Evolutionary conservation across 495 filamentous ascomycete genomes (phyloP), one percentile per base, ranked within the genome.

Genomic region (Xylaria bambusicola): DNA sequence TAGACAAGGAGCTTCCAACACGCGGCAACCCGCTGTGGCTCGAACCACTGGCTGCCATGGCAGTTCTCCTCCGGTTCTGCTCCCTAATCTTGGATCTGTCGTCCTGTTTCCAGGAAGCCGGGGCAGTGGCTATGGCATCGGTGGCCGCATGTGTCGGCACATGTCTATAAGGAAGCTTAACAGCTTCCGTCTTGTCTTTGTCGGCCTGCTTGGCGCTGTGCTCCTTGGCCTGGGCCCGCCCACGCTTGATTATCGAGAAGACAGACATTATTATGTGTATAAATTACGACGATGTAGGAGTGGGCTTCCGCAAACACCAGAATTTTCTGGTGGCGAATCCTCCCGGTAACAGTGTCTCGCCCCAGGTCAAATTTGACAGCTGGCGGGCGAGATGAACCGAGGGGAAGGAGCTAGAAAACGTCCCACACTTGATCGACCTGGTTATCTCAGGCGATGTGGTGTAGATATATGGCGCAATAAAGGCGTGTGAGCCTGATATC

Each of bases 101-200:
- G 20, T 61, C 68, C 5, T 77, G 66, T 53, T 73, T 75, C 77
- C 78, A 84, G 23, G 66, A 74, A 0, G 76, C 69, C 6, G 84
- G 84, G 2, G 79, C 77, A 17, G 77, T 74, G n/a, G 77, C 73
- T 40, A 85, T 53, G 48, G 85, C 80, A 63, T 88, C 83, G 38
- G 73, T 64, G 49, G 80, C 80, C 40, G 83, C 83, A 69, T 86
- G 83, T 29, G 72, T 82, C 21, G 81, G 80, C n/a, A 84, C 64
- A 60, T 86, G 83, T 57, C 69, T 75, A 64, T 86, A 86, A 17
- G 77, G 76, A 24, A 69, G 20, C 62, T 79, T 79, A 38, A 59
- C 56, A 13, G 66, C 31, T 63, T 76, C 71, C 21, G 72, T 60
- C 63, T 77, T 76, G 15, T 68, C 66, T 68, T 70, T 74, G 64